Evolutionary conservation across 257 asterid species (phyloP).

Genomic region (Solanum dulcamara): DNA sequence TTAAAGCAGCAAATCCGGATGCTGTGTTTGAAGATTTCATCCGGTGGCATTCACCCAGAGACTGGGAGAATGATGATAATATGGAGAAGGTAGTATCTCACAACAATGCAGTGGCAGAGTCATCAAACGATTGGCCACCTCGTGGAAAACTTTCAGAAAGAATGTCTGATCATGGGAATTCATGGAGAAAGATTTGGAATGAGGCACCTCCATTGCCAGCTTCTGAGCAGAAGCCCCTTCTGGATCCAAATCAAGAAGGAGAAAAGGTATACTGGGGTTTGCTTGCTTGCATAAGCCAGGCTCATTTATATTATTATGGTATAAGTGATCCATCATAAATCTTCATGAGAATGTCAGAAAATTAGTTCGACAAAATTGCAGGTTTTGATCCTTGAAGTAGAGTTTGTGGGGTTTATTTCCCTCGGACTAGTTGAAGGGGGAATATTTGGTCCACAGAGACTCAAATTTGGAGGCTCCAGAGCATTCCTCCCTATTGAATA

Average conservation of each 20-base stretch:
- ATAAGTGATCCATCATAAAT: background rate
- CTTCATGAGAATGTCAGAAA: background rate
- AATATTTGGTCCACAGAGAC: background rate
- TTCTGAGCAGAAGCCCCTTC: conserved; percentile 78
- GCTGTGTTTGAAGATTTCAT: conserved; percentile 95
- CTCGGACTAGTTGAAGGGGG: background rate
- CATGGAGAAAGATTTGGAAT: conserved; percentile 88
- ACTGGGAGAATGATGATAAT: conserved; percentile 61
- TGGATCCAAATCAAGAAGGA: conserved; percentile 93
- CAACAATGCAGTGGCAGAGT: conserved; percentile 6
- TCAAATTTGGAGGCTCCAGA: background rate
- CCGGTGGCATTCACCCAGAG: conserved; percentile 97
- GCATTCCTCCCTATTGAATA: background rate
- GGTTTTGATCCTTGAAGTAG: background rate
- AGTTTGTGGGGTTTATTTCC: background rate
- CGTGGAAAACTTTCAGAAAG: conserved; percentile 79
- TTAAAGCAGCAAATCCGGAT: conserved; percentile 91
- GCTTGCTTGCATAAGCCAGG: background rate
- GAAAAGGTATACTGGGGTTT: conserved; percentile 57
- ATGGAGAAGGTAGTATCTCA: conserved; percentile 27
- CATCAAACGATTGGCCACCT: conserved; percentile 69
- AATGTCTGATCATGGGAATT: conserved; percentile 81
- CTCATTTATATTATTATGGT: background rate
- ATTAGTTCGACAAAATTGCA: background rate
- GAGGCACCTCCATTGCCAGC: conserved; percentile 58